Base-by-base conservation (phyloP, 495 filamentous ascomycete species). In the Parachaetomium inaequale region DNA sequence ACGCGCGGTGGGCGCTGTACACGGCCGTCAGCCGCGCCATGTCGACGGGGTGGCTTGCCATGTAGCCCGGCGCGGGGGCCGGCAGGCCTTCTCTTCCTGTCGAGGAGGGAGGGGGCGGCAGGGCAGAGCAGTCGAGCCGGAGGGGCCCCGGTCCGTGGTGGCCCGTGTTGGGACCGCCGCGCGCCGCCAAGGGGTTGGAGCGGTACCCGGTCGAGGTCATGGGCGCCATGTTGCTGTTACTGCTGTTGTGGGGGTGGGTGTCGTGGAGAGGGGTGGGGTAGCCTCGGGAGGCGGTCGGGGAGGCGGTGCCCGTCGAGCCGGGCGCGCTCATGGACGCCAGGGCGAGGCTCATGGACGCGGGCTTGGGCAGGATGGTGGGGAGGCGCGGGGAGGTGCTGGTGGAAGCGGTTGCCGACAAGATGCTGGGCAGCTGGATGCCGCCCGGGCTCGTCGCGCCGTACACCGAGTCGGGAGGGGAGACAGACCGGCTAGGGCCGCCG, bases 1-100 rank as follows among this genome's bases (percentile, higher is more conserved):
- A 82, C 36, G 81, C 76, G 34, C 88, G 83, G 66, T 90, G 87
- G 14, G 82, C 78, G 56, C 86, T 83, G 70, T 92, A 91, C 52
- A 91, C 81, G 46, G 82, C 79, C 38, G 81, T 82, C 12, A 93
- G 84, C 53, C 87, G 85, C 59, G 82, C 78, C 62, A 85, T 84
- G 72, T 93, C 87, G 65, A 93, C 76, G 7, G 75, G 75, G 56
- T 76, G 68, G 63, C 66, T 68, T 56, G 68, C 49, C 28, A 38
- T 42, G 56, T 59, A 72, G 31, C 58, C 49, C 4, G 55, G 40
- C 3, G 64, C n/a, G n/a, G n/a, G 52, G 7, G 40, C 58, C 7
- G 61, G 56, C 28, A 71, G 61, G 59, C 67, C 67, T 17, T 7
- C 32, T 28, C 62, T n/a, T n/a, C n/a, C n/a, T n/a, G n/a, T 68